These are phyloP conservation scores for Plasmodium vinckei DNA, from an alignment of 169 alveolate species.

Conservation along the genomic window DNA sequence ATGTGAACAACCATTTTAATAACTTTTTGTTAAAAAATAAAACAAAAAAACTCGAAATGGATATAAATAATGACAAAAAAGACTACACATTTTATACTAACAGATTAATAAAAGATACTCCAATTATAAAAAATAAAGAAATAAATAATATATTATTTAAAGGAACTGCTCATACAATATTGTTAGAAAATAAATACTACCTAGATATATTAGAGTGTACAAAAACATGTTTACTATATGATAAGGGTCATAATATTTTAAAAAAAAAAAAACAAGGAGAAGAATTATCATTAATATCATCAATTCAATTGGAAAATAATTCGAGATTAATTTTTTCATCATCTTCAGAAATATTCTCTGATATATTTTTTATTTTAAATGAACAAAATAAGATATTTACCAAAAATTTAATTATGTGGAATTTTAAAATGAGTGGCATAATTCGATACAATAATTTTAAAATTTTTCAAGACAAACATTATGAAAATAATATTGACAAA, in stretches of 20 bases:
- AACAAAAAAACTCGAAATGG: not conserved
- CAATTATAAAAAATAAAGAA: conserved; percentile 15
- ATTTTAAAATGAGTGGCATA: conserved; percentile 68
- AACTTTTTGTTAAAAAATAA: conserved; percentile 2
- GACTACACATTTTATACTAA: conserved; percentile 30
- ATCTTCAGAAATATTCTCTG: conserved; percentile 62
- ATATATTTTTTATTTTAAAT: conserved; percentile 36
- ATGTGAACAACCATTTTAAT: conserved; percentile 46
- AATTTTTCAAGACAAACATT: not conserved
- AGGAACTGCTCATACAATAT: conserved; percentile 72
- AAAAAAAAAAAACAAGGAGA: conserved; percentile 48
- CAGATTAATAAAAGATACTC: conserved; percentile 45
- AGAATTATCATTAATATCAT: conserved; percentile 55
- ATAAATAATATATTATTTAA: conserved; percentile 26
- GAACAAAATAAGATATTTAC: conserved; percentile 32
- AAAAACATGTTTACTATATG: conserved; percentile 44
- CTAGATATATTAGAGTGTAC: conserved; percentile 42
- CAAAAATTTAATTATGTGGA: conserved; percentile 38
- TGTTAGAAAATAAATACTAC: conserved; percentile 26
- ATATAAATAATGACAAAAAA: not conserved
- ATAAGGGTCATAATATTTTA: conserved; percentile 3
- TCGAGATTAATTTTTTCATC: conserved; percentile 58
- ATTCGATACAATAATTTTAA: conserved; percentile 71
- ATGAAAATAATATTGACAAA: not conserved
- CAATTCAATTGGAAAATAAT: conserved; percentile 71